Conservation (phyloP, 1,284 basidiomycete genomes). For the Acaromyces ingoldii region DNA sequence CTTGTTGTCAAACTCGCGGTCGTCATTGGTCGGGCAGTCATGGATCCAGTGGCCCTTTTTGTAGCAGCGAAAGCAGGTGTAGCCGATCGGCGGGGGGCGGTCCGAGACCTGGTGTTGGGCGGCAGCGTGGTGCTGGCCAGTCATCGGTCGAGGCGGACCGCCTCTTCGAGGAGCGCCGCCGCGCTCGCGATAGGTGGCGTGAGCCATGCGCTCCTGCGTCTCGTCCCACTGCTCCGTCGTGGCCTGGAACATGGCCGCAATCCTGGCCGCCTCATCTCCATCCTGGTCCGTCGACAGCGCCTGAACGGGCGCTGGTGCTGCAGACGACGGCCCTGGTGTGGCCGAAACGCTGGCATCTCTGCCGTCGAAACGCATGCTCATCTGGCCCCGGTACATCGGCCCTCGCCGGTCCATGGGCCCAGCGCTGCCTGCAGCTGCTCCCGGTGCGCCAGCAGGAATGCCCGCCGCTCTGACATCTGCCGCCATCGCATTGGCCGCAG, state of each 20-base stretch:
- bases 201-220: conserved; percentile 93
- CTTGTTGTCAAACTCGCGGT: conserved; percentile 86
- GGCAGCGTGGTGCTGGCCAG: conserved; percentile 18
- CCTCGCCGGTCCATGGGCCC: conserved; percentile 9
- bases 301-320: background rate
- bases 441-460: background rate
- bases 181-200: conserved; percentile 52
- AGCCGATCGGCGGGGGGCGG: conserved; percentile 59
- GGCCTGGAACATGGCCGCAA: conserved; percentile 91
- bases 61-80: conserved; percentile 98
- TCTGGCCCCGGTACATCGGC: conserved; percentile 49
- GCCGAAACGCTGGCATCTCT: conserved; percentile 57
- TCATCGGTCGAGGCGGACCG: conserved; percentile 25
- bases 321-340: background rate
- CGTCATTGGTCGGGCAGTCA: conserved; percentile 94
- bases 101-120: conserved; percentile 50
- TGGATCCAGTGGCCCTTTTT: conserved; percentile 98
- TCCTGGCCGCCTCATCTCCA: conserved; percentile 51
- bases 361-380: conserved; percentile 85
- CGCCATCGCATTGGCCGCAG: conserved; percentile 23
- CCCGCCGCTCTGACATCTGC: background rate
- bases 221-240: conserved; percentile 89
- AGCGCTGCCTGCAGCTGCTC: conserved; percentile 15
- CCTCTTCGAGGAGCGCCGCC: conserved; percentile 38
- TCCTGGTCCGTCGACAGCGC: background rate